Evolutionary conservation across 306 rosid species (phyloP).

Genomic region (Myrica gale): DNA sequence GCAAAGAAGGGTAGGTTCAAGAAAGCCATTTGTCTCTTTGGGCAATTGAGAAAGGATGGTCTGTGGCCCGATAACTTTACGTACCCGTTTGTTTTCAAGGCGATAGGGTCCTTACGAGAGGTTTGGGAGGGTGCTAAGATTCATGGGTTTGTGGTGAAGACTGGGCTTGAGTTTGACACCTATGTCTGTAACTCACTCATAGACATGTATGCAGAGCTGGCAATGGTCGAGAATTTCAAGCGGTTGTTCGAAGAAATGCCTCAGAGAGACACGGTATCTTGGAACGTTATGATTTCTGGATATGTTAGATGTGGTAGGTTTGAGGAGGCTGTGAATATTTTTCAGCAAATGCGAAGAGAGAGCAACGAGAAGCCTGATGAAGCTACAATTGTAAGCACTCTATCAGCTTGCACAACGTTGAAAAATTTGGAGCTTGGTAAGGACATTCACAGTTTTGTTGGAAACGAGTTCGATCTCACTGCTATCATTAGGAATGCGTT

Average conservation of each 20-base stretch:
- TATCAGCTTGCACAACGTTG: constrained; percentile 41
- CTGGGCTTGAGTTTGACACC: constrained; percentile 33
- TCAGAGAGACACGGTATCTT: constrained; percentile 34
- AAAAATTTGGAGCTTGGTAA: constrained; percentile 38
- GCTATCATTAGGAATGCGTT: constrained; percentile 25
- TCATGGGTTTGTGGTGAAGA: constrained; percentile 41
- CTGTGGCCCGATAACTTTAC: constrained; percentile 44
- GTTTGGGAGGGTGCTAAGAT: constrained; percentile 27
- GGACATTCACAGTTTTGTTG: constrained; percentile 38
- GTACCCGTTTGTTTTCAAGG: constrained; percentile 41
- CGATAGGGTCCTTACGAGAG: constrained; percentile 39
- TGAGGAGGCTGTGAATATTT: constrained; percentile 33
- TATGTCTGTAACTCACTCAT: constrained; percentile 47
- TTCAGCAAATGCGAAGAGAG: constrained; percentile 31
- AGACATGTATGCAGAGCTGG: constrained; percentile 33
- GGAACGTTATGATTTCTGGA: constrained; percentile 43
- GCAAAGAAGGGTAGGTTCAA: constrained; percentile 28
- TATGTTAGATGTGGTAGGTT: constrained; percentile 35
- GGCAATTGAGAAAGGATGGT: constrained; percentile 28
- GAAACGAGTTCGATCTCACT: constrained; percentile 25
- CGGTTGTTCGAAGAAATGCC: constrained; percentile 41
- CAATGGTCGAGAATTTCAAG: constrained; percentile 11
- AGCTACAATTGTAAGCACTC: constrained; percentile 41
- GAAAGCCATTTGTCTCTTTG: constrained; percentile 26
- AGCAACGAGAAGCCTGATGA: constrained; percentile 38